Evolutionary conservation across 352 stramenopile species (phyloP), one percentile per base, ranked within the genome.

Genomic region (Lagenidium giganteum): DNA sequence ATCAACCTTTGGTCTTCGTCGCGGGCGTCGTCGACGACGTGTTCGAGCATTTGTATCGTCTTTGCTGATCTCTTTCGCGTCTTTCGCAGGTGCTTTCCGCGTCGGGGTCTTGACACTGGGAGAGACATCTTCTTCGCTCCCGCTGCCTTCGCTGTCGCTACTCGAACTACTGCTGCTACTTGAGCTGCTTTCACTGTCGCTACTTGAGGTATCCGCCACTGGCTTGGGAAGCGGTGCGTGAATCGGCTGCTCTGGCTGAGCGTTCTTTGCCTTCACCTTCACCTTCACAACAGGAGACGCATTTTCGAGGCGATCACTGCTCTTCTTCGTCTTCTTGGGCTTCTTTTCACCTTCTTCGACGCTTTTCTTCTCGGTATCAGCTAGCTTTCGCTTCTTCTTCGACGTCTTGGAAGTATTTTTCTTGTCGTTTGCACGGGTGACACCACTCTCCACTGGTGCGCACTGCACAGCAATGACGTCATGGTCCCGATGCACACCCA

Each of bases 401-500:
- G n/a, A 12, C 3, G 9, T 18, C 14, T 6, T 22, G n/a, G 13
- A n/a, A n/a, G n/a, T n/a, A n/a, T n/a, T 25, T 9, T 14, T n/a
- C 11, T 38, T 12, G 5, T 25, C 25, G 11, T 7, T 5, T 14
- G n/a, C 36, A 12, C 4, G 5, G 14, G 24, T 28, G n/a, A 52
- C 35, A 9, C 3, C 14, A n/a, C 22, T 21, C 16, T 16, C 51
- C 2, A 42, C 41, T 40, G 17, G 27, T 8, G 37, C 37, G 40
- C 74, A 85, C 17, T 87, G 66, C 4, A 91, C 57, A 2, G 31
- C 46, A 29, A 91, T 55, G 8, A 54, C 67, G 37, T 91, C 79
- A 38, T 80, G 52, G 40, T 91, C 79, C 7, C 79, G 69, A 13
- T 88, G 41, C 37, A 91, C 51, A 13, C 48, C 56, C 16, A 80